Percentiles rank a stretch among this genome's conserved stretches.
phyloP scores from a whole-genome alignment of 192 early-diverging fungal genomes.

The Kappamyces sp. region DNA sequence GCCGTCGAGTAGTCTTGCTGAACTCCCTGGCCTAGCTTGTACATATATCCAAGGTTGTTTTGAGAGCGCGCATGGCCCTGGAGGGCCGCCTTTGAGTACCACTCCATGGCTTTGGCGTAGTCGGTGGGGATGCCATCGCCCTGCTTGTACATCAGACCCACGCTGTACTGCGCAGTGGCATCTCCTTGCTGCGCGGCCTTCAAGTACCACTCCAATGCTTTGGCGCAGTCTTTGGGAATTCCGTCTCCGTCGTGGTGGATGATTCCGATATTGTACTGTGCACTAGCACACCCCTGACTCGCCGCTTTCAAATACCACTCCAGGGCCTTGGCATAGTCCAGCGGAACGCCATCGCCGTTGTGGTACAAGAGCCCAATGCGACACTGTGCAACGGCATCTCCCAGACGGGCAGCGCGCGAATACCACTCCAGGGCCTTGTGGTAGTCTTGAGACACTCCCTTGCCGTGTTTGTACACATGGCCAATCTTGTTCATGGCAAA shows the following conservation, averaged over 20 bases:
- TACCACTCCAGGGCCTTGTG: conserved; percentile 54
- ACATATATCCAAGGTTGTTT: conserved; percentile 9
- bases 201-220: conserved; percentile 22
- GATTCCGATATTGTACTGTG: conserved; percentile 22
- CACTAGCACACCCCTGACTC: conserved; percentile 13
- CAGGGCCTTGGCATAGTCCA: conserved; percentile 20
- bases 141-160: conserved; percentile 1
- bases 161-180: neutral
- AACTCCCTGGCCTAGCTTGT: conserved; percentile 9
- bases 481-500: conserved; percentile 30
- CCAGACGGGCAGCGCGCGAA: conserved; percentile 45
- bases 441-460: conserved; percentile 26
- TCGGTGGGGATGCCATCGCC: conserved; percentile 7
- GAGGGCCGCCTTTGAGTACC: conserved; percentile 17
- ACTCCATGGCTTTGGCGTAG: conserved; percentile 8
- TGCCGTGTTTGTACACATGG: conserved; percentile 35
- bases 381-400: conserved; percentile 50
- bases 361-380: conserved; percentile 45
- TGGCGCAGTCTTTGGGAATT: conserved; percentile 15
- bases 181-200: conserved; percentile 16
- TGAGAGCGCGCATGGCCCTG: conserved; percentile 15
- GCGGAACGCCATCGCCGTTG: conserved; percentile 21
- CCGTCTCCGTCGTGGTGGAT: conserved; percentile 15
- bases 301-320: conserved; percentile 21
- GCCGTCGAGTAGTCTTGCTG: conserved; percentile 14